These are phyloP conservation scores for Dactylellina drechsleri DNA, from an alignment of 2,329 filamentous ascomycete genomes.

Conservation along the genomic window DNA sequence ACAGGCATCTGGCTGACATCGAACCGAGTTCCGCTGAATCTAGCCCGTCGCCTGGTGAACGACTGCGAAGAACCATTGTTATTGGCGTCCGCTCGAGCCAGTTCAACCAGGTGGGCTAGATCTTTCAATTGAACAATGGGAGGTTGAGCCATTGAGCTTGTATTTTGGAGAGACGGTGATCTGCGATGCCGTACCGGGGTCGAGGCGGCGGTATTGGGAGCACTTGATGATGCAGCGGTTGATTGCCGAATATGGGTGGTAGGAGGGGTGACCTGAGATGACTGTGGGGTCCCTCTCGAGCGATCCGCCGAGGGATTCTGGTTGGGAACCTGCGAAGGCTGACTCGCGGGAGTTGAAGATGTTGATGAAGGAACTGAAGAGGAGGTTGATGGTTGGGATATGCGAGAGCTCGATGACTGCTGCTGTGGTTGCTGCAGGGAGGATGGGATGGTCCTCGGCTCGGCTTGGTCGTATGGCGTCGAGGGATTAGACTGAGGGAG, in stretches of 20 bases:
- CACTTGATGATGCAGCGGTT: conserved; percentile 47
- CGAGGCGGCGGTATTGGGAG: conserved; percentile 54
- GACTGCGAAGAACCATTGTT: conserved; percentile 55
- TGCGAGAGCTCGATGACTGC: conserved; percentile 33
- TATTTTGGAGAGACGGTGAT: conserved; percentile 55
- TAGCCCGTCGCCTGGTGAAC: conserved; percentile 50
- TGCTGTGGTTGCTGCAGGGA: conserved; percentile 31
- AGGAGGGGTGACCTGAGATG: conserved; percentile 37
- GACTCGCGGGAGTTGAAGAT: conserved; percentile 27
- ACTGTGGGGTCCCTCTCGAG: conserved; percentile 40
- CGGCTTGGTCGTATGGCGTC: conserved; percentile 48
- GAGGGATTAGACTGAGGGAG: conserved; percentile 51
- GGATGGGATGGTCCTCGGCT: conserved; percentile 44
- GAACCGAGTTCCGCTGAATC: conserved; percentile 70
- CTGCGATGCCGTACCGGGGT: conserved; percentile 55
- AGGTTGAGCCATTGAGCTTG: conserved; percentile 62
- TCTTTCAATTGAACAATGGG: conserved; percentile 81
- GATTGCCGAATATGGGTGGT: conserved; percentile 44
- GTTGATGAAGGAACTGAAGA: conserved; percentile 25
- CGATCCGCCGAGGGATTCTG: conserved; percentile 35
- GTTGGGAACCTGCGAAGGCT: conserved; percentile 39
- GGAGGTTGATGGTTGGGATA: conserved; percentile 14
- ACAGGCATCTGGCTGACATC: conserved; percentile 99
- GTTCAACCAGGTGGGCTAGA: conserved; percentile 87
- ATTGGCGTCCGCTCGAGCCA: conserved; percentile 76